Percentiles rank a stretch among this genome's conserved stretches.
Conservation (phyloP, 2,329 filamentous ascomycete genomes). For the Penicillium sclerotiorum region DNA sequence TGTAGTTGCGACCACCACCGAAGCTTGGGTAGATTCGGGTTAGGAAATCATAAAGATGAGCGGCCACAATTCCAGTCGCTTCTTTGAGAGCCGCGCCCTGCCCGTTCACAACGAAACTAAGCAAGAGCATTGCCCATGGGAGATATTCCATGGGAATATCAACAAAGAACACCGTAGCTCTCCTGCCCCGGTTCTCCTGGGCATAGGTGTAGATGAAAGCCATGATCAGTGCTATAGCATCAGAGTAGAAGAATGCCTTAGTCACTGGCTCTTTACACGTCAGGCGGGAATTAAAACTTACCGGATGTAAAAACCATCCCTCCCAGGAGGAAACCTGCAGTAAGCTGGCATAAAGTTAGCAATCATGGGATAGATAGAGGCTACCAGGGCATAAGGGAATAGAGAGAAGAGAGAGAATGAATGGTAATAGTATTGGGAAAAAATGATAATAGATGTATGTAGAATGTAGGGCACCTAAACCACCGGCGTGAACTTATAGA, state of each 20-base stretch:
- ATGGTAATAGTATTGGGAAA: constrained; percentile 25
- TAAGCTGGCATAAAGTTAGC: constrained; percentile 38
- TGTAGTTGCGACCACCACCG: constrained; percentile 76
- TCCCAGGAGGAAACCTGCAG: constrained; percentile 42
- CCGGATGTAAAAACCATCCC: constrained; percentile 40
- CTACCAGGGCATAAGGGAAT: constrained; percentile 25
- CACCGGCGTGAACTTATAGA: constrained; percentile 62
- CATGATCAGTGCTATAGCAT: constrained; percentile 66
- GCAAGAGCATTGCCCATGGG: constrained; percentile 76
- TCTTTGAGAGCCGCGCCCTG: constrained; percentile 62
- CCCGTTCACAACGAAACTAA: constrained; percentile 71
- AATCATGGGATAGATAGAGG: constrained; percentile 21
- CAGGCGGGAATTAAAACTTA: constrained; percentile 24
- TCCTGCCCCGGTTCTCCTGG: constrained; percentile 79
- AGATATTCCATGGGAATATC: constrained; percentile 80
- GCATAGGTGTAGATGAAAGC: constrained; percentile 82
- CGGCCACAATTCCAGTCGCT: constrained; percentile 77
- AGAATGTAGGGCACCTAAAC: constrained; percentile 68
- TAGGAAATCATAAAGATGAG: constrained; percentile 88
- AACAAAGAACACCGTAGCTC: constrained; percentile 78
- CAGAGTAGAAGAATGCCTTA: not conserved
- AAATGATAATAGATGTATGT: constrained; percentile 25
- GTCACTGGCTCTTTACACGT: not conserved
- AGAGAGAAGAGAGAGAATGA: constrained; percentile 11
- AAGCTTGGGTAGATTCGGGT: constrained; percentile 86